Conservation (phyloP, 2,329 filamentous ascomycete species). For the Colletotrichum eremochloae region DNA sequence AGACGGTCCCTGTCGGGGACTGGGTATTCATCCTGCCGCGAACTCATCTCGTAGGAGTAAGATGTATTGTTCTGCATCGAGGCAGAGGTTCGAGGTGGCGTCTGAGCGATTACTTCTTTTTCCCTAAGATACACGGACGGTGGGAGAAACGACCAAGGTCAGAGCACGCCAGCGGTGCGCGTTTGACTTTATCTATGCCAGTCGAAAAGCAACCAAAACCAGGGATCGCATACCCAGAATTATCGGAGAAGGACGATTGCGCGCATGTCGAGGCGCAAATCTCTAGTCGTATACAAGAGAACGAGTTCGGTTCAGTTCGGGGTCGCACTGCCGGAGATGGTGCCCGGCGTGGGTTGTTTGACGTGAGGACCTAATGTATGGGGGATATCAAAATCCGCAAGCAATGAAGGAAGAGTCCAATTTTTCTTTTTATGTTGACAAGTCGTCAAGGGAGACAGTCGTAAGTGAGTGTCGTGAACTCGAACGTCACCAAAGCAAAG, state of each 20-base stretch:
- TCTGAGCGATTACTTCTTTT: background rate
- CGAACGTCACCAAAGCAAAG: constrained; percentile 1
- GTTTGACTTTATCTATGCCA: constrained; percentile 21
- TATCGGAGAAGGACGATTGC: constrained; percentile 1
- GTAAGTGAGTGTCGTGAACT: background rate
- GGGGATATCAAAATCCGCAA: background rate
- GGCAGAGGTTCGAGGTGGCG: background rate
- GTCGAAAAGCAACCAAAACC: constrained; percentile 4
- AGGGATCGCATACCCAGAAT: constrained; percentile 27
- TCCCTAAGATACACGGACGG: background rate
- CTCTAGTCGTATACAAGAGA: background rate
- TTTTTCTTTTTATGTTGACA: constrained; percentile 2
- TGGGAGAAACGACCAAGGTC: background rate
- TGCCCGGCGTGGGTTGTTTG: background rate
- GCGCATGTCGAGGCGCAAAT: constrained; percentile 24
- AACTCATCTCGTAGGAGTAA: constrained; percentile 35
- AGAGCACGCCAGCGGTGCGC: background rate
- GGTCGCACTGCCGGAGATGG: background rate
- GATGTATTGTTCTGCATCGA: constrained; percentile 19
- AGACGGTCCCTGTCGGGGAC: constrained; percentile 32
- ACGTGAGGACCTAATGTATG: background rate
- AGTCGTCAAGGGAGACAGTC: background rate
- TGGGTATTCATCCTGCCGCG: constrained; percentile 25
- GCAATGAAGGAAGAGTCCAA: background rate
- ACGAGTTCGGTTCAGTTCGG: background rate